Percentiles rank a stretch among this genome's conserved stretches.
Evolutionary conservation across 768 basidiomycete genomes (phyloP).

Genomic region (Austroboletus festivus): DNA sequence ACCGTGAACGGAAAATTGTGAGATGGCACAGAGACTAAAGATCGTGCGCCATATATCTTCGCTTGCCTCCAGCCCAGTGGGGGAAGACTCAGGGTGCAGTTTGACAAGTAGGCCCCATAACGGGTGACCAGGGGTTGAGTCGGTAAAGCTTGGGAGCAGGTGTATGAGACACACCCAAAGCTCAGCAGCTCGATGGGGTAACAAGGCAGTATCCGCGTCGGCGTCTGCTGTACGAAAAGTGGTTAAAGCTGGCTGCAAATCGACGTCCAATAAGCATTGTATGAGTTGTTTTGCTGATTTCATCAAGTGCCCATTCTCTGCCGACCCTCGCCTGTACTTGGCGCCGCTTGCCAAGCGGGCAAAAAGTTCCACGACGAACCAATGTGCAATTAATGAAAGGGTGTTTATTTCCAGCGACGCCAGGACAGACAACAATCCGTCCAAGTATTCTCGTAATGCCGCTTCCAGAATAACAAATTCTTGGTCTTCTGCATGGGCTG

Average conservation of each 20-base stretch:
- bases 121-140: conserved; percentile 27
- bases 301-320: conserved; percentile 19
- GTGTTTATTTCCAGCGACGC: conserved; percentile 33
- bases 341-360: conserved; percentile 34
- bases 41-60: conserved; percentile 73
- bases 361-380: conserved; percentile 63
- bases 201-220: conserved; percentile 32
- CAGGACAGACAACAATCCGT: conserved; percentile 38
- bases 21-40: conserved; percentile 68
- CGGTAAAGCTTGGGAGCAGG: conserved; percentile 36
- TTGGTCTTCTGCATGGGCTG: conserved; percentile 33
- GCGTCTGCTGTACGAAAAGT: conserved; percentile 17
- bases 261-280: conserved; percentile 49
- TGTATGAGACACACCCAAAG: conserved; percentile 76
- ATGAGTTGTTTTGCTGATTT: conserved; percentile 42
- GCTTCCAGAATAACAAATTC: conserved; percentile 30
- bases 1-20: conserved; percentile 71
- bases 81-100: conserved; percentile 28
- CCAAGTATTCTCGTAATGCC: conserved; percentile 36
- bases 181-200: conserved; percentile 50
- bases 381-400: conserved; percentile 46
- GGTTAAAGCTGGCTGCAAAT: conserved; percentile 37
- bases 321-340: conserved; percentile 29
- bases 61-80: conserved; percentile 42
- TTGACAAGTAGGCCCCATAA: conserved; percentile 47